Percentiles rank a stretch among this genome's conserved stretches.
phyloP scores from a whole-genome alignment of 306 rosid species.

The Begonia peltatifolia region DNA sequence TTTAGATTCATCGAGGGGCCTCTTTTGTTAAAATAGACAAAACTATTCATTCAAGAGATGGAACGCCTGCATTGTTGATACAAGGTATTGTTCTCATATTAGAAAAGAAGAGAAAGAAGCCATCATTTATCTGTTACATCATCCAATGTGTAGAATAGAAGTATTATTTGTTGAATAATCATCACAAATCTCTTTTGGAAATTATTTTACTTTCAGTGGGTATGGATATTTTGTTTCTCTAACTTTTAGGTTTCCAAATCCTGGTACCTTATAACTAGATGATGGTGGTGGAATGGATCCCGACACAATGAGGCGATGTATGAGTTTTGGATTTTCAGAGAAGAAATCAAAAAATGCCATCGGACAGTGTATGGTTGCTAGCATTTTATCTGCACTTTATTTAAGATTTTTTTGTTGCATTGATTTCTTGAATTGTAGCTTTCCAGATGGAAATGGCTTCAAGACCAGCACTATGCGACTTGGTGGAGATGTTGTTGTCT shows the following conservation, averaged over 20 bases:
- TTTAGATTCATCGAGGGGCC: constrained; percentile 87
- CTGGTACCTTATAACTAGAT: constrained; percentile 31
- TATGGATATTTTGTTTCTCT: background rate
- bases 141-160: background rate
- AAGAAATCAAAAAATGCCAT: constrained; percentile 60
- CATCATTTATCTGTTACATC: too few species aligned
- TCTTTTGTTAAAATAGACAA: constrained; percentile 76
- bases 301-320: constrained; percentile 65
- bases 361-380: constrained; percentile 64
- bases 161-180: constrained; percentile 2
- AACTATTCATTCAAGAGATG: constrained; percentile 68
- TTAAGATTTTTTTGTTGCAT: constrained; percentile 10
- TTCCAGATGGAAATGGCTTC: constrained; percentile 97
- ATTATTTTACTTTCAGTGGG: background rate
- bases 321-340: constrained; percentile 94
- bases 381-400: constrained; percentile 14
- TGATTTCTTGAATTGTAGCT: constrained; percentile 26
- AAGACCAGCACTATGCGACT: constrained; percentile 97
- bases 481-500: constrained; percentile 87
- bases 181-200: background rate
- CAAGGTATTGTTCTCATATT: constrained; percentile 38
- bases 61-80: constrained; percentile 70
- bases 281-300: constrained; percentile 94
- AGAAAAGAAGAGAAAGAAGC: too few species aligned
- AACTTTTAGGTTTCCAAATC: constrained; percentile 7